phyloP scores from a whole-genome alignment of 169 alveolate genomes.

The Cryptosporidium meleagridis region DNA sequence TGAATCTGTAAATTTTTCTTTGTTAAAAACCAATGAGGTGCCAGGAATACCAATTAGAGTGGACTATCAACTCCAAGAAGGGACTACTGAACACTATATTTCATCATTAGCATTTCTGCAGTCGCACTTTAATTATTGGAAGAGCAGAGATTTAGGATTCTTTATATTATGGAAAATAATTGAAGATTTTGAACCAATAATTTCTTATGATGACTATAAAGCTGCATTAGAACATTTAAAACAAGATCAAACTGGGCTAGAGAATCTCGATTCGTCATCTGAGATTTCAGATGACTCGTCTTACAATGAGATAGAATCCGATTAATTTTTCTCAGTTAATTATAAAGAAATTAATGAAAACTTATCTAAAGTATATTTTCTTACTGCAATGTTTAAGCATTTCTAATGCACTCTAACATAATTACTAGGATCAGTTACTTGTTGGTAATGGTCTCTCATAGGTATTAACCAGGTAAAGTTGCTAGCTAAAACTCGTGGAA shows the following conservation, averaged over 20 bases:
- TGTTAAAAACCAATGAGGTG: constrained; percentile 18
- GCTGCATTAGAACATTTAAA: constrained; percentile 63
- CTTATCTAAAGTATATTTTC: background rate
- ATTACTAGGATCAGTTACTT: constrained; percentile 29
- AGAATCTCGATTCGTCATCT: background rate
- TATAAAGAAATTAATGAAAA: background rate
- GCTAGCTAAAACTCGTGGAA: constrained; percentile 40
- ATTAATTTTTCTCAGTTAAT: background rate
- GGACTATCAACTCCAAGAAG: constrained; percentile 86
- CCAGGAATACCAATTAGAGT: constrained; percentile 76
- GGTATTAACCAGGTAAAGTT: constrained; percentile 68
- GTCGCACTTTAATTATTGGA: constrained; percentile 87
- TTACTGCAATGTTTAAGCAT: background rate
- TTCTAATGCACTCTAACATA: constrained; percentile 45
- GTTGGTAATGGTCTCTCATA: constrained; percentile 59
- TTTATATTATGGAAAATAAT: constrained; percentile 79
- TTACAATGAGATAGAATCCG: background rate
- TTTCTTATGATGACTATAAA: constrained; percentile 53
- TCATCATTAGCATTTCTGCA: constrained; percentile 86
- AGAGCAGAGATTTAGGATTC: constrained; percentile 84
- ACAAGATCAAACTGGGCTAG: constrained; percentile 51
- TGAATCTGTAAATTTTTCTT: constrained; percentile 42
- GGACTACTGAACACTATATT: constrained; percentile 86
- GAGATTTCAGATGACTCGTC: constrained; percentile 29
- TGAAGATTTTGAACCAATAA: constrained; percentile 66